Base-by-base conservation (phyloP, 805 yeast genomes). In the Komagataella phaffii region DNA sequence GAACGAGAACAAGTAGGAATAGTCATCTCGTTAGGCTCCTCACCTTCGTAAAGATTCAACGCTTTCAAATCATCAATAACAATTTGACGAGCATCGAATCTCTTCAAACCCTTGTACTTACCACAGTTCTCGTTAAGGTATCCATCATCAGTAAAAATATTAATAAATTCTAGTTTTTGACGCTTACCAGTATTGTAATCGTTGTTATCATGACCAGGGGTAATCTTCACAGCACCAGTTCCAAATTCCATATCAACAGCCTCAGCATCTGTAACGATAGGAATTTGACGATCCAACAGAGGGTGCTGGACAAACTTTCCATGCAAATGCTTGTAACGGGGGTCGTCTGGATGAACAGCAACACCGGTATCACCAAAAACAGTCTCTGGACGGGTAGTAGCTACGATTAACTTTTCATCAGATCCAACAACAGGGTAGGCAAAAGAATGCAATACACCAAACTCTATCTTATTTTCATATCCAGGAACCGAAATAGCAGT, bases 171-270 rank as follows among this genome's bases (percentile, higher is more conserved):
- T 61, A 93, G 76, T 63, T 80, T 74, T 68, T 88, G 87, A 73
- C 99, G 89, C 73, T 87, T 90, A 74, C 99, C 99, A 51, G 96
- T 88, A 64, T 75, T 77, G 77, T 88, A 89, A 88, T 93, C 99
- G 77, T 93, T 93, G 62, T 82, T 85, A 71, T 93, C 99, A 70
- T 93, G 99, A 47, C 96, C 97, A 54, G 99, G 99, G 12, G 99
- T 93, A 66, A 93, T 93, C 72, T 93, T 93, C 56, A 93, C 99
- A 49, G 99, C 99, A 83, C 99, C 99, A 56, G 99, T 93, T 77
- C 99, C 99, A 60, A 93, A 93, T 68, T 87, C 96, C 98, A 93
- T 93, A 69, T 93, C 99, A 57, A 93, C 99, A 45, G 97, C 93
- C 69, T 88, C 96, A 45, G 82, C 65, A 66, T 93, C 99, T 50